A percentile compares a stretch with the other conserved stretches of the same genome.
phyloP scores from a whole-genome alignment of 441 rosid species.

The Rhodomyrtus psidioides region DNA sequence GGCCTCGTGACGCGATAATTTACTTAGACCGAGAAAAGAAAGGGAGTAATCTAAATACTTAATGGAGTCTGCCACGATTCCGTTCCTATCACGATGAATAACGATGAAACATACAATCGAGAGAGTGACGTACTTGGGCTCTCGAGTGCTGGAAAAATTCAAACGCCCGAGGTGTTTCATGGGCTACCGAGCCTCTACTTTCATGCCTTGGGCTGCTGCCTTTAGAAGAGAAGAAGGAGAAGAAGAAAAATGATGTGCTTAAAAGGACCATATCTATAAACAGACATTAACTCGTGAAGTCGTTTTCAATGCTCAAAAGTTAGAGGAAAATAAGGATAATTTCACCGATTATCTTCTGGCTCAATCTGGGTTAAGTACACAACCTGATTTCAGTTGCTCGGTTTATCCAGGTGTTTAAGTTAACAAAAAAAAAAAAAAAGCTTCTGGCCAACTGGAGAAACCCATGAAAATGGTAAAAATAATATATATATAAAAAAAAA shows the following conservation, averaged over 20 bases:
- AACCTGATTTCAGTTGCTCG: fast-evolving
- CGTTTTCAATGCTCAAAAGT: not conserved
- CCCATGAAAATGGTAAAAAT: not conserved
- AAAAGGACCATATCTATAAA: not conserved
- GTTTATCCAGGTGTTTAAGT: not conserved
- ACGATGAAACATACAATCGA: fast-evolving
- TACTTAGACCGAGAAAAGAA: not conserved
- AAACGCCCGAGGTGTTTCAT: not conserved
- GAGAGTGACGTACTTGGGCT: not conserved
- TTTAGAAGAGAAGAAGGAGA: not conserved
- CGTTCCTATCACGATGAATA: fast-evolving
- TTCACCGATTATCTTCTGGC: not conserved
- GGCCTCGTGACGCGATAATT: not conserved
- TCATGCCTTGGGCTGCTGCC: fast-evolving
- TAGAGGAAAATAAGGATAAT: not conserved
- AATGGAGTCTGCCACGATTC: not conserved
- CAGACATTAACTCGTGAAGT: not conserved
- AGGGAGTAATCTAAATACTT: not conserved
- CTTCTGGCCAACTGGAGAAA: not conserved
- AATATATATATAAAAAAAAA: not conserved
- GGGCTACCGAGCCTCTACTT: not conserved
- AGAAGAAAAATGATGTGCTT: not conserved
- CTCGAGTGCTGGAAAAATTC: not conserved
- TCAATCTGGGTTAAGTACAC: not conserved
- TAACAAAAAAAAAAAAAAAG: not conserved